Evolutionary conservation across 148 eudicot species (phyloP).

Genomic region (Tetragonia tetragonoides): DNA sequence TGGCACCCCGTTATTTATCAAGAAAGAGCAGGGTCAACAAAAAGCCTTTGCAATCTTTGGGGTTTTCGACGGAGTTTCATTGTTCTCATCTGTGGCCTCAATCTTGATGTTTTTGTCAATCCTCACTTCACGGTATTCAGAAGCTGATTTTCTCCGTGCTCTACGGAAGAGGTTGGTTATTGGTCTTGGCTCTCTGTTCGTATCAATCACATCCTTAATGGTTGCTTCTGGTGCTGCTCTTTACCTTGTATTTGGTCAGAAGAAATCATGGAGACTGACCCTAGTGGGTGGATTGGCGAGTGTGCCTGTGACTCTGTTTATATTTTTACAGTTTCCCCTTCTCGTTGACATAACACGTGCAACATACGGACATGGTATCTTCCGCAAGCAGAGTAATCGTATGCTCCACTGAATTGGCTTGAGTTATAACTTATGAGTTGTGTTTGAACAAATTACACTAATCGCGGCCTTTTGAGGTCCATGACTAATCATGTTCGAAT

Average conservation of each 20-base stretch:
- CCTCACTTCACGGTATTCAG: slow-evolving; percentile 24
- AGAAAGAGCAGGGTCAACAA: neutral
- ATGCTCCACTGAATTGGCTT: neutral
- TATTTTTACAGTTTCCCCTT: slow-evolving; percentile 14
- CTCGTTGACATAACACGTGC: slow-evolving; percentile 4
- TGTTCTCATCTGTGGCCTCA: slow-evolving; percentile 22
- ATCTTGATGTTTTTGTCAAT: slow-evolving; percentile 26
- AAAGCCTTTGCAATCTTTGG: slow-evolving; percentile 16
- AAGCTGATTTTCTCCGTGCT: slow-evolving; percentile 15
- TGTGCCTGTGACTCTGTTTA: slow-evolving; percentile 13
- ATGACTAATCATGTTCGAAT: no score
- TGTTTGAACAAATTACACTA: no score
- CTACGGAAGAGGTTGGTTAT: slow-evolving; percentile 15
- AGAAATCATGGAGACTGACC: slow-evolving; percentile 6
- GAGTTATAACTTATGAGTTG: no score
- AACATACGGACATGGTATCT: slow-evolving; percentile 20
- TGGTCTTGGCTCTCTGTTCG: slow-evolving; percentile 17
- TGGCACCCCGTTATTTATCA: neutral
- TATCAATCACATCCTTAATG: slow-evolving; percentile 24
- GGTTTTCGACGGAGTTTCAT: slow-evolving; percentile 13
- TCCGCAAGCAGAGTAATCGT: neutral
- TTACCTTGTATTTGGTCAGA: slow-evolving; percentile 23
- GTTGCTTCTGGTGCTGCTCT: slow-evolving; percentile 13
- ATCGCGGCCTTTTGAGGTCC: no score
- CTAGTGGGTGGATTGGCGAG: neutral